phyloP scores from a whole-genome alignment of 2,329 filamentous ascomycete species.

The Verticillium albo-atrum region DNA sequence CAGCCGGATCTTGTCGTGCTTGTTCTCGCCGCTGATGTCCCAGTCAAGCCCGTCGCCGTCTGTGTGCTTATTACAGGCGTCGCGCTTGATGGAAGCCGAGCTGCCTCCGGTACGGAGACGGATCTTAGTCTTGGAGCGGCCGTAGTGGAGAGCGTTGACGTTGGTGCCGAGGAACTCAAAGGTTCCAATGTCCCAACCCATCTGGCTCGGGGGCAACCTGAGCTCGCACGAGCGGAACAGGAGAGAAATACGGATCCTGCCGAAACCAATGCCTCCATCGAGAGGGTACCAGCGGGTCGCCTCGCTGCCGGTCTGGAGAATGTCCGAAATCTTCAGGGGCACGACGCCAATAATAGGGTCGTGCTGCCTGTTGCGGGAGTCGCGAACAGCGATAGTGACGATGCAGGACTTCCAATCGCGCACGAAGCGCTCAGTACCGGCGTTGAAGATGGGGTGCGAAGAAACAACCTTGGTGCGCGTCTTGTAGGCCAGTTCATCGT shows the following conservation, averaged over 20 bases:
- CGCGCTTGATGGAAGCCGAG: slow-evolving; percentile 62
- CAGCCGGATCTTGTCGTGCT: slow-evolving; percentile 55
- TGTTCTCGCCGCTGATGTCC: slow-evolving; percentile 39
- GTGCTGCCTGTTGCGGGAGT: slow-evolving; percentile 84
- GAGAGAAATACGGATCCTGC: slow-evolving; percentile 80
- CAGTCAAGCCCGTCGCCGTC: slow-evolving; percentile 50
- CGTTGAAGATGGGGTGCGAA: slow-evolving; percentile 95
- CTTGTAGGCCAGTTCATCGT: slow-evolving; percentile 87
- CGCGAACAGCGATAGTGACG: slow-evolving; percentile 82
- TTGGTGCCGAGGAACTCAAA: slow-evolving; percentile 78
- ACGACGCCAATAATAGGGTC: slow-evolving; percentile 93
- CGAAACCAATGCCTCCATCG: slow-evolving; percentile 89
- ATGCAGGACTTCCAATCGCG: slow-evolving; percentile 89
- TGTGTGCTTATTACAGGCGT: slow-evolving; percentile 53
- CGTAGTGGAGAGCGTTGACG: slow-evolving; percentile 61
- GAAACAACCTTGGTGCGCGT: slow-evolving; percentile 93
- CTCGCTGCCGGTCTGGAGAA: slow-evolving; percentile 85
- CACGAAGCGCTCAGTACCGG: slow-evolving; percentile 87
- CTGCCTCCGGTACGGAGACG: slow-evolving; percentile 81
- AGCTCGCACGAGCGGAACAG: slow-evolving; percentile 89
- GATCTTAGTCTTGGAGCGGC: slow-evolving; percentile 67
- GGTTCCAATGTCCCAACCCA: slow-evolving; percentile 93
- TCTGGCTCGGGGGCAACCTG: slow-evolving; percentile 73
- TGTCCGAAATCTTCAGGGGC: slow-evolving; percentile 78
- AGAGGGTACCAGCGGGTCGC: slow-evolving; percentile 92